A percentile compares a stretch with the other conserved stretches of the same genome.
Conservation (phyloP, 805 yeast genomes). For the Clavispora santaluciae region DNA sequence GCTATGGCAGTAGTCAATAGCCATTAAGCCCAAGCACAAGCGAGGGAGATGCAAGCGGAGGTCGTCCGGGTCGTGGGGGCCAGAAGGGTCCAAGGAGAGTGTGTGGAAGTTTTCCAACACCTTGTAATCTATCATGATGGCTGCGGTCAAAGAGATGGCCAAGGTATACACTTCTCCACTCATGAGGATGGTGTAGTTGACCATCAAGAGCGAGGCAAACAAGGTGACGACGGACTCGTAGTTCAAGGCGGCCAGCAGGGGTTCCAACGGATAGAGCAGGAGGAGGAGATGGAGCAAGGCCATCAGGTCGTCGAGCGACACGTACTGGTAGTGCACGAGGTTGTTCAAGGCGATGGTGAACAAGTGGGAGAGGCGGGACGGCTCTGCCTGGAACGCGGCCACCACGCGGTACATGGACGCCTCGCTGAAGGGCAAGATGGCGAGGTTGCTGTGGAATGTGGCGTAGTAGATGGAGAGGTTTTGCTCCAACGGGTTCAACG, state of each 20-base stretch:
- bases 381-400: slow-evolving; percentile 5
- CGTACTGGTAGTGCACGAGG: slow-evolving; percentile 31
- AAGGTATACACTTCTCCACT: slow-evolving; percentile 59
- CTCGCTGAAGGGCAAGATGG: slow-evolving; percentile 38
- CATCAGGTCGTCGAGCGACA: slow-evolving; percentile 29
- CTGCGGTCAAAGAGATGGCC: slow-evolving; percentile 44
- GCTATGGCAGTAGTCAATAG: slow-evolving; percentile 49
- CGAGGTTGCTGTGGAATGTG: slow-evolving; percentile 41
- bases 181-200: slow-evolving; percentile 54
- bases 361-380: slow-evolving; percentile 33
- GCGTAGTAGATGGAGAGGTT: slow-evolving; percentile 32
- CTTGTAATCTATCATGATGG: slow-evolving; percentile 43
- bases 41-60: slow-evolving; percentile 27
- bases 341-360: slow-evolving; percentile 39
- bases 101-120: slow-evolving; percentile 42
- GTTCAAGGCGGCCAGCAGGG: slow-evolving; percentile 9
- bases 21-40: slow-evolving; percentile 42
- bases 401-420: slow-evolving; percentile 15
- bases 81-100: not conserved
- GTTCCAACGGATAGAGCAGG: slow-evolving; percentile 31
- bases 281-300: slow-evolving; percentile 31
- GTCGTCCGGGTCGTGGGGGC: slow-evolving; percentile 7
- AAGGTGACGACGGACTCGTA: slow-evolving; percentile 25
- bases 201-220: slow-evolving; percentile 26
- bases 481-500: slow-evolving; percentile 7